Evolutionary conservation across 345 rosid genomes (phyloP).

Genomic region (Jatropha curcas): DNA sequence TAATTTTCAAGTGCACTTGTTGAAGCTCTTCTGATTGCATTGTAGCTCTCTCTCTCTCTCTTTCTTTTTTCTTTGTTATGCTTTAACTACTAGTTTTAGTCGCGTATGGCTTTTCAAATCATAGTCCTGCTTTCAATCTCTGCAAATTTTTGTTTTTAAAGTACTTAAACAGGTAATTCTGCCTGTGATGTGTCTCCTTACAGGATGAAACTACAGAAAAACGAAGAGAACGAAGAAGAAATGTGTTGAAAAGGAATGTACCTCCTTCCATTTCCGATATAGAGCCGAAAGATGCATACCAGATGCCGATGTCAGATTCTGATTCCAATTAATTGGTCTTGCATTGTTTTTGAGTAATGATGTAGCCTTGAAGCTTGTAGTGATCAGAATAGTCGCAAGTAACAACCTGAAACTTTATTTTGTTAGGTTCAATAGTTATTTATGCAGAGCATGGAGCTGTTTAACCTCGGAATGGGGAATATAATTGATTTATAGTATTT

Average conservation of each 20-base stretch:
- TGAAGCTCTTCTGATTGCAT: background rate
- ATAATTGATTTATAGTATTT: background rate
- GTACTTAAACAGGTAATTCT: background rate
- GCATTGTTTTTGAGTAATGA: background rate
- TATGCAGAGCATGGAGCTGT: background rate
- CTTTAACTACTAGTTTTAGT: background rate
- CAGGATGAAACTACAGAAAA: slow-evolving; percentile 49
- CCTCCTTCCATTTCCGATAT: slow-evolving; percentile 70
- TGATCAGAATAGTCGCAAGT: background rate
- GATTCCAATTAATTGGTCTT: slow-evolving; percentile 48
- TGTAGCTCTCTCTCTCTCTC: background rate
- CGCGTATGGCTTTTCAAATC: too few species aligned
- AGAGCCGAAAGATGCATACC: slow-evolving; percentile 69
- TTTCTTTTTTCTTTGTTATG: background rate
- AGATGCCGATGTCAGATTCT: slow-evolving; percentile 65
- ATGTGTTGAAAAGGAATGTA: slow-evolving; percentile 30
- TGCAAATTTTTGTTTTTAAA: background rate
- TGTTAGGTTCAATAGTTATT: background rate
- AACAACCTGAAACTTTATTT: background rate
- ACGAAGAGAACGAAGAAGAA: slow-evolving; percentile 35
- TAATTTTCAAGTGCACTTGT: background rate
- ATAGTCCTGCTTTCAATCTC: too few species aligned
- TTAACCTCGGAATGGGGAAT: background rate
- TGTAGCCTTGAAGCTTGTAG: background rate
- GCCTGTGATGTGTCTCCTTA: slow-evolving; percentile 14